phyloP scores from a whole-genome alignment of 345 rosid genomes.

The Cardamine chenopodiifolia region DNA sequence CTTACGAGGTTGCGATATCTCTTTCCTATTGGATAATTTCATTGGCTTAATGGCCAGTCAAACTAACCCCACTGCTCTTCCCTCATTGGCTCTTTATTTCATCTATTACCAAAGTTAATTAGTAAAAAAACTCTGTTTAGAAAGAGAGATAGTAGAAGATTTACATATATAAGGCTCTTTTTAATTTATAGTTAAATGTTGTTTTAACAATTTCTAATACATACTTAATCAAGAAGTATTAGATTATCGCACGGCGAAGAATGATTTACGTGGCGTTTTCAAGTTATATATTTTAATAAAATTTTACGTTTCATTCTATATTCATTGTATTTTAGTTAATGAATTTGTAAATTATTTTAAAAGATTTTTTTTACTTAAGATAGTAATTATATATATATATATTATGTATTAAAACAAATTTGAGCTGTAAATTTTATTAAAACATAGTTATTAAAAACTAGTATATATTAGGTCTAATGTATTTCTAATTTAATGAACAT shows the following conservation, averaged over 20 bases:
- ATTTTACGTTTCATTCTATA: neutral
- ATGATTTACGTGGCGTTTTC: neutral
- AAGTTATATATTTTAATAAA: neutral
- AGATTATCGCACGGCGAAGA: neutral
- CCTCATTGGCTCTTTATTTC: slow-evolving; percentile 32
- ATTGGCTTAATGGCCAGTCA: slow-evolving; percentile 36
- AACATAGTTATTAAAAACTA: neutral
- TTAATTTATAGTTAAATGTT: neutral
- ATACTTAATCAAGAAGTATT: neutral
- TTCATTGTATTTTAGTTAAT: neutral
- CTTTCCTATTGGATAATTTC: slow-evolving; percentile 35
- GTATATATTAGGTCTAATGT: neutral
- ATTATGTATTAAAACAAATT: neutral
- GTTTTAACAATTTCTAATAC: neutral
- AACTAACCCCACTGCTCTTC: slow-evolving; percentile 35
- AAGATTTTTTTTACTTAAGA: neutral
- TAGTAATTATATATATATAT: neutral
- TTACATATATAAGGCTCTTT: neutral
- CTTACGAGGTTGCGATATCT: slow-evolving; percentile 40
- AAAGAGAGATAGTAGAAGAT: neutral
- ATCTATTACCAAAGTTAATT: slow-evolving; percentile 9
- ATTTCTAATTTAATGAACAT: neutral
- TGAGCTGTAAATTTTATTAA: neutral
- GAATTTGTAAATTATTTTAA: neutral
- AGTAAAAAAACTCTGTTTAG: neutral